Conservation (phyloP, 2,329 filamentous ascomycete genomes). For the Moelleriella libera region DNA sequence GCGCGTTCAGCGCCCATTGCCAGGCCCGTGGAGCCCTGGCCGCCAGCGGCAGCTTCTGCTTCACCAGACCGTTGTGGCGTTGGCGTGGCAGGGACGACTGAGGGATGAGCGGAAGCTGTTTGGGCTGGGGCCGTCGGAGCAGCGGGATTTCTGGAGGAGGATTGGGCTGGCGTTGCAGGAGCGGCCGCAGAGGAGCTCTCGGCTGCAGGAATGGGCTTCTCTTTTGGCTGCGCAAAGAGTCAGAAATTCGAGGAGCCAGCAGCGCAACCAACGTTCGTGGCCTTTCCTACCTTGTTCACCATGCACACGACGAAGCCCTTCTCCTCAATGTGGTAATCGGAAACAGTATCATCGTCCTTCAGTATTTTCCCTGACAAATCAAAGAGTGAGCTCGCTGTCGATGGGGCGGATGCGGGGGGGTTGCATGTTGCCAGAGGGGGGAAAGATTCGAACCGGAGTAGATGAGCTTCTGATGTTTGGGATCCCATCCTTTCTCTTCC, state of each 20-base stretch:
- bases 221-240: slow-evolving; percentile 19
- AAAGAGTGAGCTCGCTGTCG: slow-evolving; percentile 7
- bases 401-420: not conserved
- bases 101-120: slow-evolving; percentile 26
- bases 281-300: slow-evolving; percentile 68
- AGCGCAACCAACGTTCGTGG: not conserved
- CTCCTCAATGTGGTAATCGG: slow-evolving; percentile 96
- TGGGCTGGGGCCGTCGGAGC: slow-evolving; percentile 28
- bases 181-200: slow-evolving; percentile 47
- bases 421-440: slow-evolving; percentile 3
- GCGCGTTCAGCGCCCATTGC: slow-evolving; percentile 73
- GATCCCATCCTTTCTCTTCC: slow-evolving; percentile 87
- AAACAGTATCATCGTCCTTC: slow-evolving; percentile 92
- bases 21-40: slow-evolving; percentile 56
- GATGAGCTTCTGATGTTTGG: slow-evolving; percentile 85
- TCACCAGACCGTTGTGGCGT: slow-evolving; percentile 34
- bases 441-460: slow-evolving; percentile 63
- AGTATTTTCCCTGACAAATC: slow-evolving; percentile 72
- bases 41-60: slow-evolving; percentile 21
- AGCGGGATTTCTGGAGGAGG: slow-evolving; percentile 47
- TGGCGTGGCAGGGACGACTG: slow-evolving; percentile 36
- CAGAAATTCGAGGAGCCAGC: not conserved
- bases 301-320: slow-evolving; percentile 99
- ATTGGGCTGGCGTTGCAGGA: slow-evolving; percentile 39
- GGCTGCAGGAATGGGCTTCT: slow-evolving; percentile 49